Conservation (phyloP, 441 rosid species). For the Capsella rubella region DNA sequence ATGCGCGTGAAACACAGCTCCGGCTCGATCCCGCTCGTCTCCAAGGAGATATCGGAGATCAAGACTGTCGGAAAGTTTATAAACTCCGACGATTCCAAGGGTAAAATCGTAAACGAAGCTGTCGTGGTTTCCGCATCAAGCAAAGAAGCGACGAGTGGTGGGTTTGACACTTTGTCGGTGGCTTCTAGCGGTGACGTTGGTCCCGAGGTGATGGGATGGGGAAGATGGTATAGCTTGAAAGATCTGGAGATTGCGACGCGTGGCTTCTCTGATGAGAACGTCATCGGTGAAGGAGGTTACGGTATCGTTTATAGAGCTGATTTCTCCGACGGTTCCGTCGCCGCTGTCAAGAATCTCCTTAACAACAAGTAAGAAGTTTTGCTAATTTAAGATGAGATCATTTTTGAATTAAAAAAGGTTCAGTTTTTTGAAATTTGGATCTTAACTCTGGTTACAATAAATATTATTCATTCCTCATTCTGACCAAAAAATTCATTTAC, state of each 20-base stretch:
- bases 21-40: constrained; percentile 71
- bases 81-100: constrained; percentile 40
- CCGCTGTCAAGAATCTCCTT: constrained; percentile 87
- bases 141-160: constrained; percentile 31
- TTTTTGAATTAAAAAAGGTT: neutral
- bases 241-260: constrained; percentile 88
- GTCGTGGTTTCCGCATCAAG: constrained; percentile 30
- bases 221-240: constrained; percentile 79
- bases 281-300: constrained; percentile 95
- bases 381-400: neutral
- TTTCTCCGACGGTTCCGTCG: constrained; percentile 72
- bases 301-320: constrained; percentile 85
- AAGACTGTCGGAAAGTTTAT: constrained; percentile 49
- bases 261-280: constrained; percentile 75
- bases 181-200: constrained; percentile 68
- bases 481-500: constrained; percentile 39
- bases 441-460: constrained; percentile 10
- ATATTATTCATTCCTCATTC: constrained; percentile 19
- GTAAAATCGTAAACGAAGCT: constrained; percentile 43
- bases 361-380: constrained; percentile 71
- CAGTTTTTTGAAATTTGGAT: constrained; percentile 10
- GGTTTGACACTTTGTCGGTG: constrained; percentile 56
- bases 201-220: constrained; percentile 79
- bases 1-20: constrained; percentile 70
- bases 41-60: constrained; percentile 78